Evolutionary conservation across 345 rosid species (phyloP), one percentile per base, ranked within the genome.

Genomic region (Geranium rotundifolium): DNA sequence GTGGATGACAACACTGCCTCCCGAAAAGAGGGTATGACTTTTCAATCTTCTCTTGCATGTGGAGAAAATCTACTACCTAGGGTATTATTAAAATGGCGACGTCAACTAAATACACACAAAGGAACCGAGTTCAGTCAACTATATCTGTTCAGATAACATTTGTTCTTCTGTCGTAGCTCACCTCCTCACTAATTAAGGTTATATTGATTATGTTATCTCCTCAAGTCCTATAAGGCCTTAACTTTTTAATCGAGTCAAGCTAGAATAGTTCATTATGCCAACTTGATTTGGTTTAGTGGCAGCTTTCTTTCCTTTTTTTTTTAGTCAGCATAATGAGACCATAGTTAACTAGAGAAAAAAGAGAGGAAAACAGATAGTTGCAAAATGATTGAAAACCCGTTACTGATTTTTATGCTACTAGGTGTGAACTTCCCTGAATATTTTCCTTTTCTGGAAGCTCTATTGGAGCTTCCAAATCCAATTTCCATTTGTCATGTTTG

Each of bases 1-100:
- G 81, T 92, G 98, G 98, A 92, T 92, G 98, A 92, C 96, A 61
- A 82, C 85, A 20, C 77, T 92, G 50, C 98, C 98, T 68, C 95
- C 95, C 46, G 96, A 92, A 77, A 80, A 89, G 73, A 89, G 85
- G 72, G 96, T 89, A 80, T 77, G 82, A 39, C 67, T 57, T 29
- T 67, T 61, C 19, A 15, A 58, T 64, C 17, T 58, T 37, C 10
- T 16, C 20, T 60, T 29, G 18, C n/a, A 64, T 29, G 52, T 46
- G 52, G 16, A 3, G 12, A 46, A 46, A 46, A 46, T 9, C 16
- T 46, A 2, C 15, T 3, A 46, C 52, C 15, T 46, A 46, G 3
- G 0, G 3, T 46, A 7, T 46, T 12, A 9, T 10, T 10, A 46
- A 3, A 46, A 46, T 46, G 14, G 27, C 27, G 27, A 23, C 27